Evolutionary conservation across 805 yeast species (phyloP).

Genomic region (Naumovozyma castellii): DNA sequence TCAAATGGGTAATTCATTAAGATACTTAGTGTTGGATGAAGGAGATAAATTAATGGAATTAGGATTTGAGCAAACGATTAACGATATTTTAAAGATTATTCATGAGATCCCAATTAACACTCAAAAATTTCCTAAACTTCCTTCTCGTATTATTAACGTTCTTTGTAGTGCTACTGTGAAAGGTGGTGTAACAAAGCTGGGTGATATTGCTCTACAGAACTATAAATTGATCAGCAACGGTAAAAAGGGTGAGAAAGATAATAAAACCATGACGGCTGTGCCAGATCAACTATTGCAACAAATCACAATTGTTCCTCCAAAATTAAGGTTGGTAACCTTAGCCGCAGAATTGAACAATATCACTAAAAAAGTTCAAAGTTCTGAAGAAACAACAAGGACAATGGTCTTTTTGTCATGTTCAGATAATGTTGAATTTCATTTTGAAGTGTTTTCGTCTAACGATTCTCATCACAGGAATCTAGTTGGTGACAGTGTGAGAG

Average conservation of each 20-base stretch:
- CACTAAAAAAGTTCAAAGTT: constrained; percentile 17
- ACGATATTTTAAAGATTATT: constrained; percentile 58
- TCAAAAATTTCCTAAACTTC: constrained; percentile 45
- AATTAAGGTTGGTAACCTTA: constrained; percentile 74
- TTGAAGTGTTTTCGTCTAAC: constrained; percentile 49
- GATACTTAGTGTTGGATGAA: constrained; percentile 91
- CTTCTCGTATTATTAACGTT: constrained; percentile 61
- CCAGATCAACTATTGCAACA: constrained; percentile 88
- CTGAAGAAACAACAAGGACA: constrained; percentile 38
- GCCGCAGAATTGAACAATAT: constrained; percentile 54
- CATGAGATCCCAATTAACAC: constrained; percentile 35
- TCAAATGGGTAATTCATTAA: constrained; percentile 46
- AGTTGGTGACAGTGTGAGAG: constrained; percentile 29
- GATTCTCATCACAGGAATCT: constrained; percentile 37
- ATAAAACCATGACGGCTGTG: constrained; percentile 36
- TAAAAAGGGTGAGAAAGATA: constrained; percentile 16
- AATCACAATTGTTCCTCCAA: constrained; percentile 82
- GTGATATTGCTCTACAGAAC: constrained; percentile 62
- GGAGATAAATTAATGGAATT: constrained; percentile 93
- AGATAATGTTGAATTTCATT: constrained; percentile 94
- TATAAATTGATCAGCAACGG: constrained; percentile 56
- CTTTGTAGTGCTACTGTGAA: constrained; percentile 93
- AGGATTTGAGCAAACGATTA: constrained; percentile 90
- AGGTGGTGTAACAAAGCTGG: constrained; percentile 67
- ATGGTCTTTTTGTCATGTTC: constrained; percentile 89